Conservation (phyloP, 768 basidiomycete species). For the Inosperma sp. region DNA sequence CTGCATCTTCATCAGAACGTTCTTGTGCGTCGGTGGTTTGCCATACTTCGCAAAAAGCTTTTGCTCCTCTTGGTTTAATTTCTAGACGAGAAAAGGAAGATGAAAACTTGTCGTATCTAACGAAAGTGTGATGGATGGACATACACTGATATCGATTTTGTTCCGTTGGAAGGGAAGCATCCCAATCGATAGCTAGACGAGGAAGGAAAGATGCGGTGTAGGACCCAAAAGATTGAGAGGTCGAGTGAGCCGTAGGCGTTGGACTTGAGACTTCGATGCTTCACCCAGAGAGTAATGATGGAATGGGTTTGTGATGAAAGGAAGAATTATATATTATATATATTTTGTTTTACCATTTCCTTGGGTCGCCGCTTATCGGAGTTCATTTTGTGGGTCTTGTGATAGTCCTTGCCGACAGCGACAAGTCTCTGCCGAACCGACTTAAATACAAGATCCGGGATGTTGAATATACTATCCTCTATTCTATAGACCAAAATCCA, state of each 20-base stretch:
- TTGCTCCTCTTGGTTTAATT: slow-evolving; percentile 84
- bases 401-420: neutral
- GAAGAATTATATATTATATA: slow-evolving; percentile 11
- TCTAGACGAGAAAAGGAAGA: slow-evolving; percentile 39
- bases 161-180: slow-evolving; percentile 82
- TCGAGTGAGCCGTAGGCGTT: neutral
- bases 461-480: neutral
- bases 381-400: slow-evolving; percentile 7
- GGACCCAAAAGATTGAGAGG: neutral
- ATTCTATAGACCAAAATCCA: slow-evolving; percentile 2
- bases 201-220: slow-evolving; percentile 24
- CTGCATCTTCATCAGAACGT: slow-evolving; percentile 89
- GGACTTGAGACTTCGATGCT: slow-evolving; percentile 15
- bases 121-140: slow-evolving; percentile 25
- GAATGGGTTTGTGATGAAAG: slow-evolving; percentile 16
- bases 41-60: slow-evolving; percentile 94
- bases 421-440: too few relatives aligned
- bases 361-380: slow-evolving; percentile 28
- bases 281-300: slow-evolving; percentile 20
- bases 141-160: slow-evolving; percentile 91
- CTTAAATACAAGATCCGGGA: slow-evolving; percentile 3
- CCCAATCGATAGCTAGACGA: slow-evolving; percentile 18
- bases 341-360: slow-evolving; percentile 13
- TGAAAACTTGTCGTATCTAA: slow-evolving; percentile 2
- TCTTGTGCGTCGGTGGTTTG: slow-evolving; percentile 91